Evolutionary conservation across 108 stramenopile species (phyloP), one percentile per base, ranked within the genome.

Genomic region (Fragilaria crotonensis): DNA sequence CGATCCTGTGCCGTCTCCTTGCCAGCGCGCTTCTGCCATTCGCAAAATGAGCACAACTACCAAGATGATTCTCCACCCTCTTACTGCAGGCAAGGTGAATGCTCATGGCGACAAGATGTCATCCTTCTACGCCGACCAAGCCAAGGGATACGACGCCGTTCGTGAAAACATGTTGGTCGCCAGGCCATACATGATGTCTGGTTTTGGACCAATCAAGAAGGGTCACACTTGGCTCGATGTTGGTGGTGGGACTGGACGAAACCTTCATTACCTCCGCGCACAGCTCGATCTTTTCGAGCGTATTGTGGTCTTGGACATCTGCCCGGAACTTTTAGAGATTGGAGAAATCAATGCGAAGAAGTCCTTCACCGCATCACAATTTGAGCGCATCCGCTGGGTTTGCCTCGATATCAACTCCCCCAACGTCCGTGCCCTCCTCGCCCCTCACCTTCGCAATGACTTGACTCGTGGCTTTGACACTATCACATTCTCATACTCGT

Each of bases 31-130:
- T 20, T 72, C 72, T 25, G 58, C 64, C 30, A 54, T 46, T 27
- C 52, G 49, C 49, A 79, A 79, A 50, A 30, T 73, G 57, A 70
- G 57, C 46, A 79, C 78, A 5, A 73, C 78, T 28, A 73, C 78
- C 56, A 79, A 79, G 49, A 79, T 79, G 78, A 79, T 79, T 62
- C 48, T 79, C 44, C 78, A 79, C 47, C 78, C 78, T 33, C 61
- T 79, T 20, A 79, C 72, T 22, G 72, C 72, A 0, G 78, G 78
- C 7, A 45, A 46, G 18, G 22, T 21, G n/a, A 64, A 55, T 45
- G 78, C 78, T 7, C 78, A 79, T 62, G 78, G 78, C 20, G 78
- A 79, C 62, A 70, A 79, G 50, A 79, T 79, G 78, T 73, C 72
- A 11, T 66, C 72, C 5, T 79, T 79, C 54, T 79, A 79, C 33